Evolutionary conservation across 306 rosid genomes (phyloP).

Genomic region (Lathyrus oleraceus): DNA sequence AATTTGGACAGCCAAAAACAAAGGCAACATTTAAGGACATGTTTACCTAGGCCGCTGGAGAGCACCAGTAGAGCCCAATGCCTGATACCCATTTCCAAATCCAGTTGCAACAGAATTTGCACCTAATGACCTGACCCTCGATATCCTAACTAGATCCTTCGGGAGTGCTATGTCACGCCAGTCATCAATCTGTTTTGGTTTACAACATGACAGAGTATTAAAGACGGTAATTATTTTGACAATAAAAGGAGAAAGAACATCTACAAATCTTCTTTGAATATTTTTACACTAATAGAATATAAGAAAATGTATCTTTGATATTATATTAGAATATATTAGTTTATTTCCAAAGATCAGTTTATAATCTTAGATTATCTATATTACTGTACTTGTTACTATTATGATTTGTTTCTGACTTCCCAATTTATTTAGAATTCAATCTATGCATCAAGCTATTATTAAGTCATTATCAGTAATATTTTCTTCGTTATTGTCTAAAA

Average conservation of each 20-base stretch:
- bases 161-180: slow-evolving; percentile 97
- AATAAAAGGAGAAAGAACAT: neutral
- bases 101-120: slow-evolving; percentile 74
- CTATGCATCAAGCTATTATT: too few species aligned
- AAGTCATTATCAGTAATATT: too few species aligned
- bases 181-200: slow-evolving; percentile 76
- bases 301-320: neutral
- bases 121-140: slow-evolving; percentile 74
- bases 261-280: slow-evolving; percentile 2
- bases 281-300: neutral
- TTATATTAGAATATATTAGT: neutral
- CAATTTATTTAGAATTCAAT: neutral
- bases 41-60: slow-evolving; percentile 59
- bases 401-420: neutral
- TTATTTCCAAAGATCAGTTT: neutral
- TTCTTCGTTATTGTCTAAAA: too few species aligned
- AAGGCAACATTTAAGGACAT: slow-evolving; percentile 7
- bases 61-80: slow-evolving; percentile 61
- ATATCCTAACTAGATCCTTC: slow-evolving; percentile 58
- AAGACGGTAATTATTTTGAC: neutral
- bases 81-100: slow-evolving; percentile 77
- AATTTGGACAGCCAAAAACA: slow-evolving; percentile 26
- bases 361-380: neutral
- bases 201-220: neutral
- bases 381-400: neutral